Evolutionary conservation across 108 stramenopile genomes (phyloP).

Genomic region (Pseudonitzschia pungens): DNA sequence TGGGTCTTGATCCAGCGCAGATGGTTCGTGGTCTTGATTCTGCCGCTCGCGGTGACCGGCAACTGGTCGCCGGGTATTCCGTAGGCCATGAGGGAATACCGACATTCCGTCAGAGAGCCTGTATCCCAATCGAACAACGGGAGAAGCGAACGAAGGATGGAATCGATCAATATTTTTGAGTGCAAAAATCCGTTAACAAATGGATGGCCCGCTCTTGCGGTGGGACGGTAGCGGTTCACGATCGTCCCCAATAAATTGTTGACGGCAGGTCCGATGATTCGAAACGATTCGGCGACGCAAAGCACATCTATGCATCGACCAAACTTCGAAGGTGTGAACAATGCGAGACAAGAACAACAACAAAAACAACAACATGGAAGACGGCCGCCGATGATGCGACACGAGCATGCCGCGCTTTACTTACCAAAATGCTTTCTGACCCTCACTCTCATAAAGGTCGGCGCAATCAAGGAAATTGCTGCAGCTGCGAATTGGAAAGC

Average conservation of each 20-base stretch:
- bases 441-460: conserved; percentile 6
- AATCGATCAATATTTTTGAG: too few species aligned
- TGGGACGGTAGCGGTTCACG: too few species aligned
- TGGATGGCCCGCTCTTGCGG: too few species aligned
- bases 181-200: background rate
- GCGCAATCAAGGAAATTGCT: background rate
- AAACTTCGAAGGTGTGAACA: too few species aligned
- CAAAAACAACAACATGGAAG: too few species aligned
- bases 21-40: conserved; percentile 12
- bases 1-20: conserved; percentile 15
- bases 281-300: too few species aligned
- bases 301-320: too few species aligned
- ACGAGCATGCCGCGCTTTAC: background rate
- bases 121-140: background rate
- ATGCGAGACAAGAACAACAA: too few species aligned
- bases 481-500: background rate
- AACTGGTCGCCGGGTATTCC: conserved; percentile 26
- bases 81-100: conserved; percentile 23
- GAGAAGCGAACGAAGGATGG: background rate
- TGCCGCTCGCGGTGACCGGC: conserved; percentile 13
- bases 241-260: too few species aligned
- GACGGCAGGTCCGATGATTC: too few species aligned
- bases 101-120: conserved; percentile 31
- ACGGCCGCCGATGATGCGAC: background rate
- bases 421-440: conserved; percentile 5